These are phyloP conservation scores for Linnemannia exigua DNA, from an alignment of 192 early-diverging fungal species.

Conservation along the genomic window DNA sequence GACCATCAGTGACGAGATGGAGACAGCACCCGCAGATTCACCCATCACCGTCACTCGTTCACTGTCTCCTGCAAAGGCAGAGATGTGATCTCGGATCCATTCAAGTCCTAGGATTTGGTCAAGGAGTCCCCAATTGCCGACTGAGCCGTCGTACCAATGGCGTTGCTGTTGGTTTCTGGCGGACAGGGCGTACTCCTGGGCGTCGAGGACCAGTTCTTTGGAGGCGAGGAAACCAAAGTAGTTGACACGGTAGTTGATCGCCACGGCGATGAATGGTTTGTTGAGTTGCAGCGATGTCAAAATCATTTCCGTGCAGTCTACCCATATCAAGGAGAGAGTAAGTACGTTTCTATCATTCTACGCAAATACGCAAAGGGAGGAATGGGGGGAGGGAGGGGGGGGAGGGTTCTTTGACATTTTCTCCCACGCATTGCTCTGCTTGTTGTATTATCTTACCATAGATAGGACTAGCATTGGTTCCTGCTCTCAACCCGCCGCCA, in stretches of 20 bases:
- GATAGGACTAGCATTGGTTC: neutral
- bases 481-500: constrained; percentile 10
- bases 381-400: too few relatives aligned
- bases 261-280: constrained; percentile 52
- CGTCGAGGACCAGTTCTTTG: constrained; percentile 24
- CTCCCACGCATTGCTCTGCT: too few relatives aligned
- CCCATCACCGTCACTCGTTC: constrained; percentile 67
- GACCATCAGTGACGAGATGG: constrained; percentile 43
- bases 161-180: neutral
- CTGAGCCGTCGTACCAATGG: constrained; percentile 3
- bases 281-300: neutral
- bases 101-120: constrained; percentile 65
- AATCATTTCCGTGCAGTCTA: constrained; percentile 10
- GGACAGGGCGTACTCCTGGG: neutral
- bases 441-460: constrained; percentile 2
- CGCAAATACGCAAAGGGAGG: too few relatives aligned
- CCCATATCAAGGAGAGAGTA: neutral
- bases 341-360: neutral
- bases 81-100: constrained; percentile 73
- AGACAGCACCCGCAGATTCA: constrained; percentile 65
- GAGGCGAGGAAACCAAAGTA: constrained; percentile 61
- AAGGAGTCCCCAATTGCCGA: constrained; percentile 60
- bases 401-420: too few relatives aligned
- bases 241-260: constrained; percentile 63
- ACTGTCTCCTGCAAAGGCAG: constrained; percentile 70